Conservation (phyloP, 805 yeast genomes). For the Sungouiozyma intestinalis region DNA sequence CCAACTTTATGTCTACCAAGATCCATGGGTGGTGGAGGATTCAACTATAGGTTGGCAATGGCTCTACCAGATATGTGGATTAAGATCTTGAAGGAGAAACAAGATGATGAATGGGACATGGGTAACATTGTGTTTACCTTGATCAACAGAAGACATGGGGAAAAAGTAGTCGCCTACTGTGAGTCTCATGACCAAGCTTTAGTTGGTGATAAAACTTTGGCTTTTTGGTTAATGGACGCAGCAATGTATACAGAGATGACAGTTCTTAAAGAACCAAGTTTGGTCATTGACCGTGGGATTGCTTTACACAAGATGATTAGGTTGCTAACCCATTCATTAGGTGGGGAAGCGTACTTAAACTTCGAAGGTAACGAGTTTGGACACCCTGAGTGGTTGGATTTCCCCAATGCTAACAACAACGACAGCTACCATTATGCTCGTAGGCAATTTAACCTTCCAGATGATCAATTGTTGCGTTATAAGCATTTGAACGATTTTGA, state of each 20-base stretch:
- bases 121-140: slow-evolving; percentile 69
- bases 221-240: slow-evolving; percentile 97
- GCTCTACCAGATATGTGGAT: slow-evolving; percentile 99
- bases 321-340: slow-evolving; percentile 76
- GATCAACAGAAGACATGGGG: slow-evolving; percentile 80
- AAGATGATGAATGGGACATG: slow-evolving; percentile 89
- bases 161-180: slow-evolving; percentile 82
- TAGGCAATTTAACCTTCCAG: slow-evolving; percentile 81
- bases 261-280: slow-evolving; percentile 56
- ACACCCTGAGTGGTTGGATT: slow-evolving; percentile 98
- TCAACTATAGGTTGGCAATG: slow-evolving; percentile 90
- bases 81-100: slow-evolving; percentile 70
- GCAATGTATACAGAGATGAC: slow-evolving; percentile 98
- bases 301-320: slow-evolving; percentile 88
- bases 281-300: slow-evolving; percentile 78
- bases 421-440: slow-evolving; percentile 91
- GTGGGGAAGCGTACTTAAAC: slow-evolving; percentile 93
- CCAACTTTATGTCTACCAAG: slow-evolving; percentile 84
- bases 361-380: slow-evolving; percentile 98
- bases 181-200: slow-evolving; percentile 97
- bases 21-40: slow-evolving; percentile 76
- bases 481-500: slow-evolving; percentile 74
- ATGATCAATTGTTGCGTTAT: slow-evolving; percentile 73
- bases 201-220: slow-evolving; percentile 93
- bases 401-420: slow-evolving; percentile 82